These are phyloP conservation scores for Carex scoparia DNA, from an alignment of 176 grass and related monocot genomes.

Conservation along the genomic window DNA sequence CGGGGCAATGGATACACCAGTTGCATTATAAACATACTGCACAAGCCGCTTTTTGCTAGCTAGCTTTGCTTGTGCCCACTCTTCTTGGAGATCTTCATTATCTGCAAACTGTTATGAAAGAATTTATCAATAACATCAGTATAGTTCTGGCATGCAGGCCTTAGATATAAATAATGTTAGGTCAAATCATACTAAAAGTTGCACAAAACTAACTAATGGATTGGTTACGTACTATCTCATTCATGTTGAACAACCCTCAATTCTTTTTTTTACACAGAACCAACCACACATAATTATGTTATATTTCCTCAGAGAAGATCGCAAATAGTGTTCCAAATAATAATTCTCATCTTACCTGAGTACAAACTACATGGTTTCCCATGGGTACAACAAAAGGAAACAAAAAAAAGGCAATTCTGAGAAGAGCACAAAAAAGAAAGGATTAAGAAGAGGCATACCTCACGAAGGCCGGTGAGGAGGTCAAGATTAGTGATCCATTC, in stretches of 20 bases:
- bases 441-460: slow-evolving; percentile 29
- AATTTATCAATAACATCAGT: background rate
- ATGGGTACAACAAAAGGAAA: background rate
- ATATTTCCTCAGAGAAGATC: background rate
- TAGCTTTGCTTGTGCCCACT: slow-evolving; percentile 48
- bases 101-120: slow-evolving; percentile 39
- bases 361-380: background rate
- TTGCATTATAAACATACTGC: slow-evolving; percentile 37
- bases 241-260: background rate
- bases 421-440: background rate
- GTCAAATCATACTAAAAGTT: background rate
- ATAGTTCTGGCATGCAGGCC: background rate
- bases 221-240: background rate
- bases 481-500: slow-evolving; percentile 58
- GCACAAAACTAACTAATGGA: background rate
- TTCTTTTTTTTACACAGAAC: background rate
- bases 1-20: slow-evolving; percentile 45
- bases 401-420: background rate
- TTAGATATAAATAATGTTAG: background rate
- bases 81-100: slow-evolving; percentile 41
- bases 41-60: slow-evolving; percentile 41
- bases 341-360: background rate
- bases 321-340: background rate
- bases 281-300: background rate
- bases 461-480: slow-evolving; percentile 44